Conservation (phyloP, 192 early-diverging fungal genomes). For the Blastocladiella britannica region DNA sequence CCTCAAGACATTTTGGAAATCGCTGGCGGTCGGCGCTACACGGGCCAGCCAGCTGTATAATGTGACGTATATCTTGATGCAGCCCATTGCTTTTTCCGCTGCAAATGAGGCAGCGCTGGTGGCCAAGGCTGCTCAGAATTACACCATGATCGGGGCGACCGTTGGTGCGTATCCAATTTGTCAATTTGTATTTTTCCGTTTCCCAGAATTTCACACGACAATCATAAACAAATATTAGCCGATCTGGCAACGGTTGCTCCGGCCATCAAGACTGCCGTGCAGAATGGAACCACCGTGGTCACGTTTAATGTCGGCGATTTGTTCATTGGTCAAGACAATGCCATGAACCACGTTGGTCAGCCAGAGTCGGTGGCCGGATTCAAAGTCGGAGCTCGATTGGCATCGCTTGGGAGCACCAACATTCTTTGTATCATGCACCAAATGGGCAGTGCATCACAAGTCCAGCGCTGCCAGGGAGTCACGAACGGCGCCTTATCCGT, state of each 20-base stretch:
- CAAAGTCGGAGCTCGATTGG: background rate
- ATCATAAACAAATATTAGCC: background rate
- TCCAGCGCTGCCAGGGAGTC: background rate
- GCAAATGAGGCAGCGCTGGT: background rate
- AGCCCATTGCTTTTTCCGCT: background rate
- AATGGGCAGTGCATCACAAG: background rate
- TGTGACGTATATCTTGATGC: background rate
- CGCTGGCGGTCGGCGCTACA: too few species aligned
- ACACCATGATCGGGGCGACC: background rate
- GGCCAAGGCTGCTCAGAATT: background rate
- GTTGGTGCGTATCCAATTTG: background rate
- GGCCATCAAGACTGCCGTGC: background rate
- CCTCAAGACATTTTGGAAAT: too few species aligned
- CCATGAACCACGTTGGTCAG: background rate
- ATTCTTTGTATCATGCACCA: background rate
- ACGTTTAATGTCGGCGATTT: background rate
- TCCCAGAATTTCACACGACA: background rate
- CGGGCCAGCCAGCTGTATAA: too few species aligned
- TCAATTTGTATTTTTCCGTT: background rate
- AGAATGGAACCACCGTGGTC: background rate
- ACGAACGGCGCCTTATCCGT: background rate
- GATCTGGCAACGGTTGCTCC: background rate
- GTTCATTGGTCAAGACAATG: too few species aligned
- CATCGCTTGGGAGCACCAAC: background rate
- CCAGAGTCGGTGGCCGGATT: background rate